Evolutionary conservation across 495 filamentous ascomycete species (phyloP), one percentile per base, ranked within the genome.

Genomic region (Symbiotaphrina buchneri): DNA sequence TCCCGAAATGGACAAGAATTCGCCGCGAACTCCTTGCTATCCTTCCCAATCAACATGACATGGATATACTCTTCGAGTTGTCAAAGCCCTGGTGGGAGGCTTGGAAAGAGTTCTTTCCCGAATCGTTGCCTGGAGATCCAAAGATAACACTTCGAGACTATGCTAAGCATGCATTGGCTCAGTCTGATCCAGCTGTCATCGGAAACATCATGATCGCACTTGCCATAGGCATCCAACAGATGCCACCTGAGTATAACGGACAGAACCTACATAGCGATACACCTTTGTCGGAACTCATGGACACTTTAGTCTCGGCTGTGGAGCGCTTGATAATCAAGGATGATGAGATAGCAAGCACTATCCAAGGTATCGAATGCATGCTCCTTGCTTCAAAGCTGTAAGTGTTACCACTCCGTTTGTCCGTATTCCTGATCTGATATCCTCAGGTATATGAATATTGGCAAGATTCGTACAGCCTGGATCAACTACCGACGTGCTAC

Each of bases 381-480:
- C 35, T 56, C 26, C 37, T 69, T 3, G 44, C 53, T 11, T 45
- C 49, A 6, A 66, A 63, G 31, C 50, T 47, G n/a, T n/a, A n/a
- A n/a, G n/a, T n/a, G n/a, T n/a, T n/a, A n/a, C n/a, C n/a, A n/a
- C n/a, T n/a, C n/a, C n/a, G n/a, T n/a, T n/a, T n/a, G n/a, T n/a
- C n/a, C n/a, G n/a, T n/a, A n/a, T n/a, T n/a, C n/a, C n/a, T n/a
- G n/a, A n/a, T n/a, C n/a, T n/a, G n/a, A n/a, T n/a, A n/a, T n/a
- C n/a, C n/a, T n/a, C n/a, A n/a, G n/a, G 23, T 52, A 62, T 32
- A 32, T 52, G 17, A 56, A 62, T 28, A 48, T 55, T 14, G 64
- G 64, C n/a, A 55, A 54, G 11, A 49, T 61, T 20, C 58, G 64
- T 13, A 51, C 55, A 41, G 47, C 55, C 1, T 69, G 64, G 64